phyloP scores from a whole-genome alignment of 495 filamentous ascomycete genomes.

The Wilcoxina mikolae region DNA sequence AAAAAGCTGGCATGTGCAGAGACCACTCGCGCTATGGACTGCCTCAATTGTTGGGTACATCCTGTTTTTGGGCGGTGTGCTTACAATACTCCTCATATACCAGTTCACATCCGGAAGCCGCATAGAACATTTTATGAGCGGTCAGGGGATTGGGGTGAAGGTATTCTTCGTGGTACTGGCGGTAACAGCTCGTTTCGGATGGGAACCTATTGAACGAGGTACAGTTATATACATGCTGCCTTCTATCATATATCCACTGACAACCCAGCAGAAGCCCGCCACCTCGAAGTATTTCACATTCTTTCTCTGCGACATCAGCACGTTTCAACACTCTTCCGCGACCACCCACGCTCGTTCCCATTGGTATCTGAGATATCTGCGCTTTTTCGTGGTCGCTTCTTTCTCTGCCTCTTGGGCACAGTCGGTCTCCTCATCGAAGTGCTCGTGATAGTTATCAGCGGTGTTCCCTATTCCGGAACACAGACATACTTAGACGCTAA shows the following conservation, averaged over 20 bases:
- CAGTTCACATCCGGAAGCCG: background rate
- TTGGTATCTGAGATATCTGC: background rate
- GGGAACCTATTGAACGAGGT: conserved; percentile 2
- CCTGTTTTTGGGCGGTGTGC: background rate
- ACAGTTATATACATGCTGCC: background rate
- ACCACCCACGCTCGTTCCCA: background rate
- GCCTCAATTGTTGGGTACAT: background rate
- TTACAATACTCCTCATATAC: background rate
- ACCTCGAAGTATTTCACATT: background rate
- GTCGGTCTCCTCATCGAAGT: background rate
- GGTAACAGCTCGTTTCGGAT: background rate
- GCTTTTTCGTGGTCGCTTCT: background rate
- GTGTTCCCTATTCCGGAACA: background rate
- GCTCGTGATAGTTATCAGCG: background rate
- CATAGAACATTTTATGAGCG: background rate
- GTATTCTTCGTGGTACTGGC: background rate
- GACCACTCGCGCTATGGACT: background rate
- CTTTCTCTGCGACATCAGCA: background rate
- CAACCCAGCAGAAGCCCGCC: background rate
- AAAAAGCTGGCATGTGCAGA: background rate
- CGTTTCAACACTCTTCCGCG: background rate
- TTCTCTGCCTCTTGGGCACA: background rate
- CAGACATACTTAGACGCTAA: background rate
- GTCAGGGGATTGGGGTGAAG: background rate
- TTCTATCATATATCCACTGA: background rate